Conservation (phyloP, 139 green algal genomes). For the Chlorella sp. region DNA sequence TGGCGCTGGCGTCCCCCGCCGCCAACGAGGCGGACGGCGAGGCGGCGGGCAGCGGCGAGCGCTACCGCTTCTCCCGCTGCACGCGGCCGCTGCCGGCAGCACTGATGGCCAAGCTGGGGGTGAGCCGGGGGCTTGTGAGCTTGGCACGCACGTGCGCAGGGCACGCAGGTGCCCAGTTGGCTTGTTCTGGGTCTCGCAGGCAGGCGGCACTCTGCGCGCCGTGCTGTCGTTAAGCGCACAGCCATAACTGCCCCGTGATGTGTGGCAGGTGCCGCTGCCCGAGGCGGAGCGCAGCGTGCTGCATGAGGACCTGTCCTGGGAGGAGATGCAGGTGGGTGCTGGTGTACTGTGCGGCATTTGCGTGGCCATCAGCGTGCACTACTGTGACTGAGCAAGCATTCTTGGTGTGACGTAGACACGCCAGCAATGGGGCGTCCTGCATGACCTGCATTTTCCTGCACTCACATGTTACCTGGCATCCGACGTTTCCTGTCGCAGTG, state of each 20-base stretch:
- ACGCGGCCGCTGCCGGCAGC: conserved; percentile 56
- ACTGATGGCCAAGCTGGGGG: conserved; percentile 55
- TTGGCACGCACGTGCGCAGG: too few relatives aligned
- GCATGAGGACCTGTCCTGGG: conserved; percentile 70
- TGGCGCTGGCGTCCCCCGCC: conserved; percentile 36
- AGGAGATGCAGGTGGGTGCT: conserved; percentile 71
- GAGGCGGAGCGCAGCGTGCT: conserved; percentile 58
- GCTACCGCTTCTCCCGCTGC: conserved; percentile 65
- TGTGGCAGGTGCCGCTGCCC: conserved; percentile 73
- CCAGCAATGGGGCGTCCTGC: too few relatives aligned
- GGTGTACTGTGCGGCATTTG: too few relatives aligned
- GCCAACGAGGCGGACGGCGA: conserved; percentile 16
- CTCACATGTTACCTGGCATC: not conserved
- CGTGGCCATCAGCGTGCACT: too few relatives aligned
- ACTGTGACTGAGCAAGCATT: too few relatives aligned
- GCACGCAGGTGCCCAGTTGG: too few relatives aligned
- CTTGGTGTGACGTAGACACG: too few relatives aligned
- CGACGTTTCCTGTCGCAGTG: conserved; percentile 57
- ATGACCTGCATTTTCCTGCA: not conserved
- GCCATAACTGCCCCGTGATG: too few relatives aligned
- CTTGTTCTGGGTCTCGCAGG: too few relatives aligned
- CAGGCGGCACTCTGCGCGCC: too few relatives aligned
- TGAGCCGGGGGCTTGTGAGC: too few relatives aligned
- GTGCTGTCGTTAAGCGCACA: too few relatives aligned
- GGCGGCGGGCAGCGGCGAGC: conserved; percentile 39